phyloP scores from a whole-genome alignment of 768 basidiomycete genomes.

The Pisolithus marmoratus region DNA sequence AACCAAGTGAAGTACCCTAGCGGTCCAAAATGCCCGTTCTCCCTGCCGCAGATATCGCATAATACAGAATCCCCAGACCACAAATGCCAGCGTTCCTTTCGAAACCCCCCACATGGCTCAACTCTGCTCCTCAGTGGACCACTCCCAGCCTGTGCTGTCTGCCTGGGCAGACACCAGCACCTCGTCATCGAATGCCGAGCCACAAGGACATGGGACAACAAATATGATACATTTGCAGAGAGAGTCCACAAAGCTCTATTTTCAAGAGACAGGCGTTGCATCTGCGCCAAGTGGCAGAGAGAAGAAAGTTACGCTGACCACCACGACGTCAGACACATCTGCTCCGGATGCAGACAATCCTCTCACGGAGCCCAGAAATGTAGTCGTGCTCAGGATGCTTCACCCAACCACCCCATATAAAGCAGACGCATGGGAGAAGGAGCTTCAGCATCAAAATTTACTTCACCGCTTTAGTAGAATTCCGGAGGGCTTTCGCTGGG shows the following conservation, averaged over 20 bases:
- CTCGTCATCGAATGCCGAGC: neutral
- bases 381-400: neutral
- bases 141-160: too few relatives aligned
- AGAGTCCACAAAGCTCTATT: neutral
- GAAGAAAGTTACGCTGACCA: neutral
- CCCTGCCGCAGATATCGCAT: too few relatives aligned
- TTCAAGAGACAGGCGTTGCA: neutral
- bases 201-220: neutral
- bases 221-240: neutral
- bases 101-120: too few relatives aligned
- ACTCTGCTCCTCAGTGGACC: too few relatives aligned
- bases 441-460: neutral
- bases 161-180: neutral
- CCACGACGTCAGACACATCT: neutral
- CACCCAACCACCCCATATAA: conserved; percentile 6
- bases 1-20: too few relatives aligned
- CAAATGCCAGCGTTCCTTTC: too few relatives aligned
- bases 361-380: conserved; percentile 5
- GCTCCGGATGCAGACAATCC: conserved; percentile 1
- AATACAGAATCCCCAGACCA: too few relatives aligned
- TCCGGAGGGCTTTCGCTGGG: neutral
- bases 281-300: neutral
- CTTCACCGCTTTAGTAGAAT: neutral
- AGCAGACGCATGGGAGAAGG: neutral
- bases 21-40: too few relatives aligned